Evolutionary conservation across 805 yeast genomes (phyloP).

Genomic region (Peterozyma toletana): DNA sequence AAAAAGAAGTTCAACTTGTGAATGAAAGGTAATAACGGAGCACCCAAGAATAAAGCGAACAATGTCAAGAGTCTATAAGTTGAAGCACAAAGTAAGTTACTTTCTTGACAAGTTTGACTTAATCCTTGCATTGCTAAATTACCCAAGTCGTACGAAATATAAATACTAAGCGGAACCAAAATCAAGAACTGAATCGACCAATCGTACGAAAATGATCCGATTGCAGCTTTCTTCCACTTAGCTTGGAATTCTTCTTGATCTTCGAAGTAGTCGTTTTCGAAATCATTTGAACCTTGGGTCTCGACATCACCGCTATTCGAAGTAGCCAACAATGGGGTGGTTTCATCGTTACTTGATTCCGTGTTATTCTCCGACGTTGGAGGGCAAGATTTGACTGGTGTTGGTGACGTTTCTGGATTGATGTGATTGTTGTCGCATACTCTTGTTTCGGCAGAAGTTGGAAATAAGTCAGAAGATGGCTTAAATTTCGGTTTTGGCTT

Average conservation of each 20-base stretch:
- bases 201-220: slow-evolving; percentile 55
- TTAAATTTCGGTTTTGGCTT: slow-evolving; percentile 11
- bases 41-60: slow-evolving; percentile 28
- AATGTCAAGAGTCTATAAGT: slow-evolving; percentile 28
- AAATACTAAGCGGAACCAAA: slow-evolving; percentile 58
- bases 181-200: slow-evolving; percentile 74
- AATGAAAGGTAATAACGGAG: slow-evolving; percentile 60
- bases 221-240: slow-evolving; percentile 20
- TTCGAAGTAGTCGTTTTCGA: slow-evolving; percentile 11
- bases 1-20: slow-evolving; percentile 56
- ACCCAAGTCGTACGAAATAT: slow-evolving; percentile 47
- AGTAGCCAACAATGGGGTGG: slow-evolving; percentile 24
- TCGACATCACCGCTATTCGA: slow-evolving; percentile 6
- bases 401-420: slow-evolving; percentile 12
- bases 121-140: slow-evolving; percentile 55
- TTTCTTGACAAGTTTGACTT: slow-evolving; percentile 68
- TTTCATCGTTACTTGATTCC: slow-evolving; percentile 14
- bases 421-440: slow-evolving; percentile 9
- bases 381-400: neutral
- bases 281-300: slow-evolving; percentile 4
- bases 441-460: slow-evolving; percentile 1
- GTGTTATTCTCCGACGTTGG: neutral
- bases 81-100: slow-evolving; percentile 31
- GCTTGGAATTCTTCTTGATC: slow-evolving; percentile 17
- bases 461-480: neutral